These are phyloP conservation scores for Zygotorulaspora florentina DNA, from an alignment of 805 yeast genomes.

Conservation along the genomic window DNA sequence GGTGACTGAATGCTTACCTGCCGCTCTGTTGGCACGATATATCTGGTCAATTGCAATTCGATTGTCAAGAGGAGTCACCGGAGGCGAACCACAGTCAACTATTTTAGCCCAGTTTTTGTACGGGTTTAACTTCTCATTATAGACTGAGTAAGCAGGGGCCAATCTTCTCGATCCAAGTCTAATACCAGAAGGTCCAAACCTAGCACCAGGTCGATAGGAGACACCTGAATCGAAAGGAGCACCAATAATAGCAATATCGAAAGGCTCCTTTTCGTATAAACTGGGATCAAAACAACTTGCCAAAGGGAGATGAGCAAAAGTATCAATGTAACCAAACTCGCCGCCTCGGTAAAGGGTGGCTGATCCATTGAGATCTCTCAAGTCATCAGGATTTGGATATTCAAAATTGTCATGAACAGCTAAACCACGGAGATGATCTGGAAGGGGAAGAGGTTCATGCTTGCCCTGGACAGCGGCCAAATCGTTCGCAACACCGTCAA, in stretches of 20 bases:
- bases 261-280: conserved; percentile 35
- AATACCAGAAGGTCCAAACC: conserved; percentile 50
- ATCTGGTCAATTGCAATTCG: conserved; percentile 57
- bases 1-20: conserved; percentile 37
- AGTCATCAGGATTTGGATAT: conserved; percentile 38
- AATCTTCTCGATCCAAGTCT: conserved; percentile 46
- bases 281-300: conserved; percentile 46
- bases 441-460: conserved; percentile 29
- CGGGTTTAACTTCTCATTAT: conserved; percentile 55
- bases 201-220: conserved; percentile 49
- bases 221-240: conserved; percentile 56
- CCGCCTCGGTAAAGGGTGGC: conserved; percentile 39
- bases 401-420: conserved; percentile 34
- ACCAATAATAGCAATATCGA: conserved; percentile 49
- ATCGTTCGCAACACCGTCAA: conserved; percentile 30
- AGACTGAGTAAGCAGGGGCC: conserved; percentile 41
- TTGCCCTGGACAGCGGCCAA: conserved; percentile 26
- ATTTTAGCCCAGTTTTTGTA: conserved; percentile 47
- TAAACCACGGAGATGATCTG: conserved; percentile 31
- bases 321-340: conserved; percentile 50
- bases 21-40: conserved; percentile 46
- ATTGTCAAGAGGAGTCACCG: conserved; percentile 62
- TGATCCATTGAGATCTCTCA: conserved; percentile 40
- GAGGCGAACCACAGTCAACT: conserved; percentile 60
- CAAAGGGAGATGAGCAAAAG: conserved; percentile 49